Evolutionary conservation across 495 filamentous ascomycete genomes (phyloP), one percentile per base, ranked within the genome.

Genomic region (Lindgomyces ingoldianus): DNA sequence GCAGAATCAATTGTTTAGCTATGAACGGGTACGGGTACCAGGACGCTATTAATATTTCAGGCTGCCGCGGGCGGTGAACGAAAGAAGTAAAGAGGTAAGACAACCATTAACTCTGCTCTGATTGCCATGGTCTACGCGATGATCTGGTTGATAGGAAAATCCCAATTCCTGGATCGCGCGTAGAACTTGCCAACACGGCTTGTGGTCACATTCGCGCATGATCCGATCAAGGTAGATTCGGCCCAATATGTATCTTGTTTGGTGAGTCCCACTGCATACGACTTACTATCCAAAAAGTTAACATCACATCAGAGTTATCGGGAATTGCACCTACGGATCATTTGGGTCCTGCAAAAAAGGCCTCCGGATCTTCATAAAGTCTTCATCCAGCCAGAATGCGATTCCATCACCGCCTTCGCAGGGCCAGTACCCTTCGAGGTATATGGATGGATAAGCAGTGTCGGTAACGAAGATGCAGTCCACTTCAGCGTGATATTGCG

Each of bases 401-500:
- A 64, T n/a, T 24, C 21, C 48, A 25, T 16, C 22, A 9, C 12
- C 29, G 1, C 25, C 33, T 10, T 57, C 52, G 39, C 60, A 63
- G 19, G 18, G 60, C 41, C n/a, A 48, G 22, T 22, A 63, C 4
- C 51, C 41, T 3, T 39, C 60, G 12, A 49, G 30, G 42, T 39
- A 57, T 19, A 57, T 33, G 6, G 42, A 30, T 16, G 30, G 48
- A 21, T 19, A 30, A n/a, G 24, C 19, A 14, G 21, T 41, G 26
- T 55, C 36, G 18, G 56, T 58, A 12, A 16, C 1, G 62, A 60
- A 50, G 11, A 39, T 51, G 57, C 64, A 67, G 29, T 56, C 25
- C 11, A 33, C 18, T 14, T 59, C 51, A 11, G 30, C 26, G 22
- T 0, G 46, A 21, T 56, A 26, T 10, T 21, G 26, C 1, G 57